phyloP scores from a whole-genome alignment of 2,329 filamentous ascomycete species.

The Botrytis aclada region DNA sequence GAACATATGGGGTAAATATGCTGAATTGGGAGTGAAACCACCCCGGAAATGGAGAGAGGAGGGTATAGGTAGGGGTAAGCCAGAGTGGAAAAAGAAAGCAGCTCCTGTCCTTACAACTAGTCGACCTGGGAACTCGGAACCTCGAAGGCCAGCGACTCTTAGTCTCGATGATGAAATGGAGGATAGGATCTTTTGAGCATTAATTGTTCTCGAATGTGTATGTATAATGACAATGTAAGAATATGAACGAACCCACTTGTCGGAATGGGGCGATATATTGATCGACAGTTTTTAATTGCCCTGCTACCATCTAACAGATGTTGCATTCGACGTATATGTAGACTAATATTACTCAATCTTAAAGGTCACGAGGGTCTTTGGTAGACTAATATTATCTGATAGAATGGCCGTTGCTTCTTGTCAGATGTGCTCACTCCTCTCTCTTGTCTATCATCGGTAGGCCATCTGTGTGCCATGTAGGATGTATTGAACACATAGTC shows the following conservation, averaged over 20 bases:
- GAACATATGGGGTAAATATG: constrained; percentile 57
- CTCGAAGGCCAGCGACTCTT: neutral
- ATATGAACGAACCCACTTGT: neutral
- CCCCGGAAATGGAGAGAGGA: constrained; percentile 55
- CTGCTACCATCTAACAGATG: neutral
- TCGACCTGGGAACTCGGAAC: constrained; percentile 19
- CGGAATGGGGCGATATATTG: neutral
- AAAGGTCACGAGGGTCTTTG: neutral
- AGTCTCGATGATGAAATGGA: constrained; percentile 10
- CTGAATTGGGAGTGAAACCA: constrained; percentile 59
- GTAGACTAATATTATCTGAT: neutral
- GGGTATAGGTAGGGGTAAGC: constrained; percentile 37
- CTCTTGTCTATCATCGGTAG: neutral
- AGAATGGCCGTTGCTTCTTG: neutral
- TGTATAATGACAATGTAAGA: constrained; percentile 6
- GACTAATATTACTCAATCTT: neutral
- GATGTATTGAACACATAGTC: neutral
- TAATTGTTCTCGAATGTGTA: neutral
- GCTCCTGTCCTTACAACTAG: constrained; percentile 25
- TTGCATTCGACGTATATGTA: neutral
- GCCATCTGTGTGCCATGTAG: neutral
- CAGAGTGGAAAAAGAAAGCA: constrained; percentile 26
- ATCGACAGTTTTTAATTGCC: constrained; percentile 1
- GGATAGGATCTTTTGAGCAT: constrained; percentile 30
- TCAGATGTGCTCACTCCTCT: neutral